Base-by-base conservation (phyloP, 2,329 filamentous ascomycete species). In the Pestalotiopsis sp. region DNA sequence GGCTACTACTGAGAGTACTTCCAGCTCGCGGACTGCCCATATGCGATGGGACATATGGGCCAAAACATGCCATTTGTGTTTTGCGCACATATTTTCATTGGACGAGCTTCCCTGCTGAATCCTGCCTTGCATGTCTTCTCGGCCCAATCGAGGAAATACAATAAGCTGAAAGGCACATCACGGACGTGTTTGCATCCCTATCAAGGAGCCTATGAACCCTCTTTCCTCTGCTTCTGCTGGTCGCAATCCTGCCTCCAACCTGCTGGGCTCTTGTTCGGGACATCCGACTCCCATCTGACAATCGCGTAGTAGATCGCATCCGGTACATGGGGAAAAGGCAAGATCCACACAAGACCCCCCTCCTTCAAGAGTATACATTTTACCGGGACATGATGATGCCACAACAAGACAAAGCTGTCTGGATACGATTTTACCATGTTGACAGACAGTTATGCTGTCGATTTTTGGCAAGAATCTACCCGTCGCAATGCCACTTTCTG, bases 21-120 rank as follows among this genome's bases (percentile, higher is more conserved):
- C 45, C 20, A 9, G 14, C 20, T 52, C 20, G 45, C 45, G 45
- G 27, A 31, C 27, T 62, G 59, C 59, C 38, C 59, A 41, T 36
- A 9, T 17, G 59, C 36, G 59, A 62, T 2, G 59, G 36, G 14
- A 20, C 59, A 52, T 52, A 36, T 36, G 6, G 45, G 45, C 7
- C 45, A 52, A 23, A 52, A 52, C 45, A 52, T 31, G 59, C 59
- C n/a, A 20, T 36, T 36, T 17, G n/a, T 39, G 27, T 59, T 62
- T 62, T 62, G 59, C 59, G 59, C 59, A n/a, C 59, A 62, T 17
- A 36, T 17, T 39, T 31, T 62, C 17, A 62, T 62, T 62, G 59
- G 59, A 11, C 31, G 17, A 20, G 23, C 57, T 27, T n/a, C 57
- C 27, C 57, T 39, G 59, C 59, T 39, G 59, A 62, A 38, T 36